Evolutionary conservation across 371 early-diverging fungal genomes (phyloP).

Genomic region (Haplosporangium sp.): DNA sequence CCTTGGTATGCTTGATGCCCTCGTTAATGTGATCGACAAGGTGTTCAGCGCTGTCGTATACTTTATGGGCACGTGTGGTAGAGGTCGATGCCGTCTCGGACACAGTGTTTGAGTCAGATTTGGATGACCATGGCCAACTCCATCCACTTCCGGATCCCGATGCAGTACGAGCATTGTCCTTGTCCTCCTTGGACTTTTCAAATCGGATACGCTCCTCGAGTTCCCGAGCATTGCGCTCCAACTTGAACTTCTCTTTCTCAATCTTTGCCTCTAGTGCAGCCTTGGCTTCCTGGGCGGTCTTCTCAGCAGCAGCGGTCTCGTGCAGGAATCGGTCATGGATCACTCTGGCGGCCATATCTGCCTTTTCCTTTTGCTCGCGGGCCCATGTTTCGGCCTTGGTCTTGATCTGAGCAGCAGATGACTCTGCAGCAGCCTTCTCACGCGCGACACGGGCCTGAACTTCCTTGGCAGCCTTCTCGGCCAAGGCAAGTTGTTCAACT

Average conservation of each 20-base stretch:
- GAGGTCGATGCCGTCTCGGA: conserved; percentile 3
- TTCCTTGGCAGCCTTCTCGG: conserved; percentile 29
- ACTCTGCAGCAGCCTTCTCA: conserved; percentile 27
- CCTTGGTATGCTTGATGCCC: conserved; percentile 28
- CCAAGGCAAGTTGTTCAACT: conserved; percentile 25
- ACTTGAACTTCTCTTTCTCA: conserved; percentile 17
- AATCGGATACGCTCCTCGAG: conserved; percentile 10
- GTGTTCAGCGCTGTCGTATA: conserved; percentile 15
- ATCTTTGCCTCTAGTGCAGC: conserved; percentile 26
- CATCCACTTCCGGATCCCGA: conserved; percentile 9
- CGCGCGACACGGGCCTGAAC: conserved; percentile 23
- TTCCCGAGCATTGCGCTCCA: conserved; percentile 20
- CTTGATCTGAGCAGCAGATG: conserved; percentile 19
- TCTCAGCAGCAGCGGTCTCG: conserved; percentile 29
- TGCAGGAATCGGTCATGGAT: conserved; percentile 19
- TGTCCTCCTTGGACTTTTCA: conserved; percentile 3
- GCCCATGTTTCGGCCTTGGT: conserved; percentile 41
- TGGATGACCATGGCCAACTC: conserved; percentile 27
- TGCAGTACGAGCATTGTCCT: background rate
- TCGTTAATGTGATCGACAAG: conserved; percentile 19
- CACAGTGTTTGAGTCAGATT: background rate
- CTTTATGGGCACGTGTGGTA: conserved; percentile 2
- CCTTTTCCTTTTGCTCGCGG: conserved; percentile 28
- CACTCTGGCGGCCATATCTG: conserved; percentile 17
- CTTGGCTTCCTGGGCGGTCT: conserved; percentile 29